These are phyloP conservation scores for Domatiomyces globalis DNA, from an alignment of 2,329 filamentous ascomycete genomes.

Conservation along the genomic window DNA sequence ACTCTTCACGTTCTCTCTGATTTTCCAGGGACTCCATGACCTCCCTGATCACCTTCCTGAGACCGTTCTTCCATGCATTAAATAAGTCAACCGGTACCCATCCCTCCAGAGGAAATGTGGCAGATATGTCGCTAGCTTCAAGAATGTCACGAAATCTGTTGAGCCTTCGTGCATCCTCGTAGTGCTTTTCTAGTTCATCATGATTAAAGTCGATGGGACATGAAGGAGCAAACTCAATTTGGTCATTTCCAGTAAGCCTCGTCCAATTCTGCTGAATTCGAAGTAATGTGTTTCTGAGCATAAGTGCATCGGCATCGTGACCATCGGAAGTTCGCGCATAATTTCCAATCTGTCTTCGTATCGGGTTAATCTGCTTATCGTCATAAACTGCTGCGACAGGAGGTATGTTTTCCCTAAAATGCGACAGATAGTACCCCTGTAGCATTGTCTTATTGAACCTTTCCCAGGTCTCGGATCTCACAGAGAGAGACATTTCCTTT, in stretches of 20 bases:
- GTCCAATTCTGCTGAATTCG: slow-evolving; percentile 2
- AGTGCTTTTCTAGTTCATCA: slow-evolving; percentile 2
- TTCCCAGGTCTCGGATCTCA: slow-evolving; percentile 4
- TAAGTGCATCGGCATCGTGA: slow-evolving; percentile 4
- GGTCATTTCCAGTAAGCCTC: neutral
- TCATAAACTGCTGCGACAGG: slow-evolving; percentile 1
- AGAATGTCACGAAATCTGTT: slow-evolving; percentile 1
- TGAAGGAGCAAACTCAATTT: neutral
- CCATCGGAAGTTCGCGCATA: neutral
- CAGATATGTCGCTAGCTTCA: slow-evolving; percentile 1
- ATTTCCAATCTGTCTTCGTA: slow-evolving; percentile 4
- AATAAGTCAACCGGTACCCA: neutral
- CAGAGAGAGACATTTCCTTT: slow-evolving; percentile 6
- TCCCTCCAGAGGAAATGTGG: slow-evolving; percentile 1
- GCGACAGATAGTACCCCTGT: slow-evolving; percentile 2
- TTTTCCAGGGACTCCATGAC: neutral
- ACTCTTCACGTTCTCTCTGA: slow-evolving; percentile 1
- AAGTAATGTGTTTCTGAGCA: slow-evolving; percentile 5
- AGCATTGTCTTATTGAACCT: slow-evolving; percentile 3
- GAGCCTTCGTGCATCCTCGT: neutral
- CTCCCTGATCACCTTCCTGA: neutral
- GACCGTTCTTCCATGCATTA: neutral
- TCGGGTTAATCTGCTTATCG: slow-evolving; percentile 1
- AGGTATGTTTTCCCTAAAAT: neutral
- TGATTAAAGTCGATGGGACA: slow-evolving; percentile 1